Conservation (phyloP, 805 yeast species). For the Clavispora vitiphila region DNA sequence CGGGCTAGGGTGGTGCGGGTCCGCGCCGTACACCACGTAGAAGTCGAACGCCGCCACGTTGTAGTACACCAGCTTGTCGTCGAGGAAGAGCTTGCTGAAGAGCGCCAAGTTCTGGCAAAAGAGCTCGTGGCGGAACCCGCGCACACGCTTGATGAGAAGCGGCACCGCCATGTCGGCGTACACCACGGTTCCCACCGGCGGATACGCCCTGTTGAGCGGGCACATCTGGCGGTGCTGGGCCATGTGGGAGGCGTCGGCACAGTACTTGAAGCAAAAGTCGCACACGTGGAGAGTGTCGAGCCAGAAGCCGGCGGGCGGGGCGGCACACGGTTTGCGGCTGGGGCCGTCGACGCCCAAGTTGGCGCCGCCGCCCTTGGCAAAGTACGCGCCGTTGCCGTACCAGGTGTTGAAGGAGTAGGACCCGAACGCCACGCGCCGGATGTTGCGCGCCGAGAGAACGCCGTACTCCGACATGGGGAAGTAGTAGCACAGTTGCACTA, state of each 20-base stretch:
- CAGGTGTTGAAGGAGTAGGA: slow-evolving; percentile 67
- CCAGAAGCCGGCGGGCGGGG: slow-evolving; percentile 39
- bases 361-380: slow-evolving; percentile 34
- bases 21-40: slow-evolving; percentile 58
- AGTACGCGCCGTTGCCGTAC: slow-evolving; percentile 84
- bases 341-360: slow-evolving; percentile 14
- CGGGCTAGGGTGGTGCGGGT: slow-evolving; percentile 19
- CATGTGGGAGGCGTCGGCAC: slow-evolving; percentile 44
- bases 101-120: slow-evolving; percentile 81
- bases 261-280: slow-evolving; percentile 78
- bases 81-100: slow-evolving; percentile 83
- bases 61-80: slow-evolving; percentile 84
- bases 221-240: slow-evolving; percentile 49
- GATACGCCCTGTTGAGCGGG: slow-evolving; percentile 23
- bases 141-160: slow-evolving; percentile 55
- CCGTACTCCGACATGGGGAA: slow-evolving; percentile 43
- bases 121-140: slow-evolving; percentile 58
- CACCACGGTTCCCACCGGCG: slow-evolving; percentile 59
- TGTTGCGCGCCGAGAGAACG: slow-evolving; percentile 56
- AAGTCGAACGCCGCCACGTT: slow-evolving; percentile 75
- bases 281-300: slow-evolving; percentile 65
- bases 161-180: slow-evolving; percentile 52
- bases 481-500: too few species aligned
- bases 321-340: slow-evolving; percentile 7
- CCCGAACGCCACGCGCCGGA: slow-evolving; percentile 64